A percentile compares a stretch with the other conserved stretches of the same genome.
These are phyloP conservation scores for Leccinum variicolor DNA, from an alignment of 768 basidiomycete genomes.

Conservation along the genomic window DNA sequence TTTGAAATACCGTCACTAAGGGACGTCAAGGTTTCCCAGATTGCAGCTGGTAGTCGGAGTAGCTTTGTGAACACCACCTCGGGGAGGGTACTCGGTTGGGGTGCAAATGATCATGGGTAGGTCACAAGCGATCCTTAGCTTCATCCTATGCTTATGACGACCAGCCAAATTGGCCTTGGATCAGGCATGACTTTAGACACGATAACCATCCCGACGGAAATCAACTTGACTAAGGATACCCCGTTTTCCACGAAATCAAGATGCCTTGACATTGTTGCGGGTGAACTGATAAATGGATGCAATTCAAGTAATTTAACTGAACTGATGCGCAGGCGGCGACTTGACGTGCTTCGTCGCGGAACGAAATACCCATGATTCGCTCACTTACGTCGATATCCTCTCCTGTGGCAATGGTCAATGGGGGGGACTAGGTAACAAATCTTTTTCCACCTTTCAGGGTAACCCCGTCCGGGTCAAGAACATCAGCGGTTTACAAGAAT, in stretches of 20 bases:
- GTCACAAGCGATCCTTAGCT: slow-evolving; percentile 7
- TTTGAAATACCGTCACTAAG: slow-evolving; percentile 75
- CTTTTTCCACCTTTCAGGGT: slow-evolving; percentile 64
- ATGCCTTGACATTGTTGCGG: slow-evolving; percentile 66
- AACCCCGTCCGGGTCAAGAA: slow-evolving; percentile 71
- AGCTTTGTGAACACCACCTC: slow-evolving; percentile 68
- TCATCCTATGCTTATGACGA: slow-evolving; percentile 1
- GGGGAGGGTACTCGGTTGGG: slow-evolving; percentile 84
- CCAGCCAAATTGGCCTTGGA: slow-evolving; percentile 81
- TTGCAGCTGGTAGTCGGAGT: slow-evolving; percentile 67
- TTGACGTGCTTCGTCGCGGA: slow-evolving; percentile 77
- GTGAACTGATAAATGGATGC: slow-evolving; percentile 31
- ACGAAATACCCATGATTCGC: slow-evolving; percentile 36
- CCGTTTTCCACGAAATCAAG: slow-evolving; percentile 48
- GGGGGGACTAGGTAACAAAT: slow-evolving; percentile 70
- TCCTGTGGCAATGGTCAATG: slow-evolving; percentile 83
- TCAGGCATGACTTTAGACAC: slow-evolving; percentile 56
- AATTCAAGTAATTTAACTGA: neutral
- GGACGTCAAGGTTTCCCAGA: slow-evolving; percentile 60
- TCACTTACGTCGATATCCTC: slow-evolving; percentile 52
- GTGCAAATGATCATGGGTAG: slow-evolving; percentile 84
- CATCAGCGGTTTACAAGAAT: slow-evolving; percentile 83
- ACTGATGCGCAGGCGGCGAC: slow-evolving; percentile 55
- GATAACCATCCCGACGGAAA: slow-evolving; percentile 82
- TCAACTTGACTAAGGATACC: slow-evolving; percentile 63